phyloP scores from a whole-genome alignment of 345 rosid genomes.

The Citrus mangshanensis region DNA sequence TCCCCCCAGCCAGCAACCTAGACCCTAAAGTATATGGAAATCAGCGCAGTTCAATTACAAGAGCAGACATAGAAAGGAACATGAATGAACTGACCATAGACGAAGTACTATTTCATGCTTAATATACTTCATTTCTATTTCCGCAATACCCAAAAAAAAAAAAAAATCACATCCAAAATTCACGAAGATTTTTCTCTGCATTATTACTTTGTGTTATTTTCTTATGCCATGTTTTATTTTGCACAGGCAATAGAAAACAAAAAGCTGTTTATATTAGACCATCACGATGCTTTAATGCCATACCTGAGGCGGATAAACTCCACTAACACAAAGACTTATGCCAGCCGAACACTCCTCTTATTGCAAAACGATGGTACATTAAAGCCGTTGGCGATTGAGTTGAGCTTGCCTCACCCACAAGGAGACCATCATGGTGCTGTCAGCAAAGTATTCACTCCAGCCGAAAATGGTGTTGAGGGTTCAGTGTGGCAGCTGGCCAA shows the following conservation, averaged over 20 bases:
- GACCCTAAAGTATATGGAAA: slow-evolving; percentile 56
- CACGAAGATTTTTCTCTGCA: neutral
- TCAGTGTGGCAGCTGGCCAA: slow-evolving; percentile 89
- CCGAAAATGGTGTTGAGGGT: slow-evolving; percentile 52
- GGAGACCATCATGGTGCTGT: slow-evolving; percentile 64
- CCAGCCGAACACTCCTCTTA: slow-evolving; percentile 66
- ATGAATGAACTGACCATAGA: slow-evolving; percentile 66
- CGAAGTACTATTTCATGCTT: slow-evolving; percentile 31
- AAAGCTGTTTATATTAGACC: slow-evolving; percentile 67
- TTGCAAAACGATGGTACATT: slow-evolving; percentile 68
- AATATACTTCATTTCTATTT: neutral
- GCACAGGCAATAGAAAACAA: slow-evolving; percentile 55
- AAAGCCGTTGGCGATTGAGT: slow-evolving; percentile 79
- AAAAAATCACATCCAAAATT: neutral
- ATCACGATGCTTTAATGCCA: slow-evolving; percentile 81
- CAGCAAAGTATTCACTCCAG: slow-evolving; percentile 75
- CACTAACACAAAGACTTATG: slow-evolving; percentile 77
- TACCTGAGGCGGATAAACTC: slow-evolving; percentile 65
- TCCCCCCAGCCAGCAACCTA: slow-evolving; percentile 72
- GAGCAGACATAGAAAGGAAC: slow-evolving; percentile 46
- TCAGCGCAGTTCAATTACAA: slow-evolving; percentile 55
- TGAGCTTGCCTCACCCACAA: slow-evolving; percentile 87
- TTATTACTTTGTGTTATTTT: neutral
- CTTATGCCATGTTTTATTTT: slow-evolving; percentile 6
- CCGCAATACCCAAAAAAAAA: neutral